phyloP scores from a whole-genome alignment of 495 filamentous ascomycete species.

The Aspergillus avenaceus region DNA sequence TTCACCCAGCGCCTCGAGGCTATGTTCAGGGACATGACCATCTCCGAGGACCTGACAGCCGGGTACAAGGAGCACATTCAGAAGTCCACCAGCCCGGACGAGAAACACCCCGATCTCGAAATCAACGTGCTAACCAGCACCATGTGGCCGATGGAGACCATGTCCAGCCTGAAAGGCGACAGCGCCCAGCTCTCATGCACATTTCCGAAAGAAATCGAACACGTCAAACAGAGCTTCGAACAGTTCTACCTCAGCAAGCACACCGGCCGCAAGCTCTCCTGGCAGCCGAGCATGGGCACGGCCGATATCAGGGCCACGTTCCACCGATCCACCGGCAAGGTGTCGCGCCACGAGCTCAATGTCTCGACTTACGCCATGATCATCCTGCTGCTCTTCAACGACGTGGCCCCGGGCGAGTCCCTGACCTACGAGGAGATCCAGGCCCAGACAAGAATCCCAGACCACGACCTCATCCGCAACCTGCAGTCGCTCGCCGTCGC shows the following conservation, averaged over 20 bases:
- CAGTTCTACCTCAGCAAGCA: slow-evolving; percentile 86
- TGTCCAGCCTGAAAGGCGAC: slow-evolving; percentile 59
- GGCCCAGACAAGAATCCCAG: slow-evolving; percentile 75
- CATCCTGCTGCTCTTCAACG: slow-evolving; percentile 86
- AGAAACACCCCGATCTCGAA: slow-evolving; percentile 68
- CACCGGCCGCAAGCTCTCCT: slow-evolving; percentile 81
- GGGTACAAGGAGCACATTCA: slow-evolving; percentile 68
- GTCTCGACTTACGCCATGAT: slow-evolving; percentile 92
- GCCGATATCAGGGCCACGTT: slow-evolving; percentile 84
- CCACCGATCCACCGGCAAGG: slow-evolving; percentile 65
- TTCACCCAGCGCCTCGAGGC: slow-evolving; percentile 91
- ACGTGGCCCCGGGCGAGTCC: slow-evolving; percentile 57
- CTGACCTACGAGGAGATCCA: slow-evolving; percentile 84
- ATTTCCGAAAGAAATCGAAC: slow-evolving; percentile 73
- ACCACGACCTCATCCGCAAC: slow-evolving; percentile 71
- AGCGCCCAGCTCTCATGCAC: slow-evolving; percentile 50
- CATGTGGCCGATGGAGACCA: slow-evolving; percentile 87
- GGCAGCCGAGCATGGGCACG: slow-evolving; percentile 76
- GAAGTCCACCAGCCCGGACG: slow-evolving; percentile 58
- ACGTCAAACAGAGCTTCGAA: slow-evolving; percentile 79
- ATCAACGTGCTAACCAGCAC: slow-evolving; percentile 88
- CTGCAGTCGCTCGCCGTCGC: slow-evolving; percentile 83
- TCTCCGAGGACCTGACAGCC: slow-evolving; percentile 78
- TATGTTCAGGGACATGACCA: slow-evolving; percentile 97
- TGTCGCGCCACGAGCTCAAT: slow-evolving; percentile 81